Conservation (phyloP, 1,284 basidiomycete genomes). For the Ganoderma lucidum region DNA sequence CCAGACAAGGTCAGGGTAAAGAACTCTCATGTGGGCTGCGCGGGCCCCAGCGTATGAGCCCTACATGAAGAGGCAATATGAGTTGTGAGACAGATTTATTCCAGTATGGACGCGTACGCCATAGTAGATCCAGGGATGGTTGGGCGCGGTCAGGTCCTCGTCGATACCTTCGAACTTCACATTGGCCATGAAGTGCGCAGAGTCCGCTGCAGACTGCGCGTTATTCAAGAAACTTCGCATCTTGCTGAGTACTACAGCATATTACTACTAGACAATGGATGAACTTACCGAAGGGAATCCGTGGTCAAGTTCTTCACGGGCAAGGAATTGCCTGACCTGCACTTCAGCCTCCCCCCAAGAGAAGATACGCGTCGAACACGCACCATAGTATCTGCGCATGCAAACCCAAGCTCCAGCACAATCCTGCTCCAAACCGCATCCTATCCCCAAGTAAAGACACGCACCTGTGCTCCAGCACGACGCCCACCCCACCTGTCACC, state of each 20-base stretch:
- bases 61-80: conserved; percentile 43
- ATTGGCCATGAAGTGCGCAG: conserved; percentile 88
- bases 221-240: conserved; percentile 84
- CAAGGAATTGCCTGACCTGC: conserved; percentile 73
- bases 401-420: conserved; percentile 57
- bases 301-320: conserved; percentile 85
- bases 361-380: background rate
- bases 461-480: conserved; percentile 88
- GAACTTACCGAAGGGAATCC: conserved; percentile 69
- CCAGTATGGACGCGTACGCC: conserved; percentile 61
- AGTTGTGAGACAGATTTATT: background rate
- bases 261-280: background rate
- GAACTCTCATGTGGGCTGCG: conserved; percentile 89
- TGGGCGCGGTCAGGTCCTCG: conserved; percentile 72
- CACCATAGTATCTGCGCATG: conserved; percentile 50
- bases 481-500: conserved; percentile 85
- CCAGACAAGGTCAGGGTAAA: conserved; percentile 89
- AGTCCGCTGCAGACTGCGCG: conserved; percentile 90
- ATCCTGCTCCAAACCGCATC: background rate
- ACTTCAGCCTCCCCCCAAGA: background rate
- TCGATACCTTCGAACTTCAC: conserved; percentile 80
- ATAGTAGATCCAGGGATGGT: conserved; percentile 93
- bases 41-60: conserved; percentile 94
- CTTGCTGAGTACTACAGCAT: background rate
- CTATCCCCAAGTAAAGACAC: conserved; percentile 9